Base-by-base conservation (phyloP, 2,329 filamentous ascomycete genomes). In the Thielaviopsis populi region DNA sequence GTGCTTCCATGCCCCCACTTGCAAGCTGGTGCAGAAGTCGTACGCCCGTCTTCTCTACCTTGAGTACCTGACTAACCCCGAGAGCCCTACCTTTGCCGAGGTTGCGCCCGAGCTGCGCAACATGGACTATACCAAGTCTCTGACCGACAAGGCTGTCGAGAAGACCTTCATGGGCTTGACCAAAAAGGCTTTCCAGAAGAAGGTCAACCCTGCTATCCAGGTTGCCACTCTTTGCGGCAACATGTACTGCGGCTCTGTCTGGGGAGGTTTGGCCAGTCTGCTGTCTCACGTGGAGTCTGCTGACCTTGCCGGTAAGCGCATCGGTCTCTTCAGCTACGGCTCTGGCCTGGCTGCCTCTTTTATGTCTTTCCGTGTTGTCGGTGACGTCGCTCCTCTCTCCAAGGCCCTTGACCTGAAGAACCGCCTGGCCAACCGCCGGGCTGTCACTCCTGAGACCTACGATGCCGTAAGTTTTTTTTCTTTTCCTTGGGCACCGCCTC, bases 21-120 rank as follows among this genome's bases (percentile, higher is more conserved):
- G 89, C 86, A 94, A 94, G 79, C 80, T 91, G 65, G 89, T 94
- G 67, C 79, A 87, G 72, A 94, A 94, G 79, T 91, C 87, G 19
- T 94, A 91, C 73, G 89, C 83, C 66, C 87, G 89, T 69, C 80
- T 94, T 68, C 79, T 92, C 65, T 94, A 94, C 81, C 89, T 92
- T 73, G 89, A 94, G 77, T 94, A 87, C 79, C 80, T 92, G 42
- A 77, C 78, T 73, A 81, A 90, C 74, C 83, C 88, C 59, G 79
- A 83, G 67, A 78, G 80, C 74, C 75, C 85, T 58, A 79, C 79
- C 64, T 94, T 92, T 71, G 82, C 82, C 66, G 87, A 90, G 68
- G 87, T 92, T 43, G 82, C 89, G 62, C 80, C 85, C 50, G 88
- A 91, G 75, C 77, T 92, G 67, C 83, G 85, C 68, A 86, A 89